A percentile compares a stretch with the other conserved stretches of the same genome.
phyloP scores from a whole-genome alignment of 129 eudicot species.

The Saussurea involucrata region DNA sequence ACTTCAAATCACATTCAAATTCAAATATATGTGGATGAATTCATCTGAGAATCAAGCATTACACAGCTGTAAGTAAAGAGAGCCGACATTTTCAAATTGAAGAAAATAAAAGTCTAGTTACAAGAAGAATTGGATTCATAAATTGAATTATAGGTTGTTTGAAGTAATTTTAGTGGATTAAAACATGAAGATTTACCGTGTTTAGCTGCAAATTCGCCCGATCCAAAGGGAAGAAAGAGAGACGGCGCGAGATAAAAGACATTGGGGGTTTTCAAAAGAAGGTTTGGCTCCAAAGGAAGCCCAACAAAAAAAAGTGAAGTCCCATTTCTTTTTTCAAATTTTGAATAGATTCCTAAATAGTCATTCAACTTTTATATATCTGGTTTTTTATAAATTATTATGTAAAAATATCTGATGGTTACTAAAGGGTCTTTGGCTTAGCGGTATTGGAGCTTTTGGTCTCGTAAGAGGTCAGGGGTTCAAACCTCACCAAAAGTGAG shows the following conservation, averaged over 20 bases:
- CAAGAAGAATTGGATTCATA: not conserved
- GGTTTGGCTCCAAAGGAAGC: slow-evolving; percentile 39
- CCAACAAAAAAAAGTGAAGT: slow-evolving; percentile 18
- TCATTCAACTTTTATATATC: not conserved
- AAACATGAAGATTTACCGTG: slow-evolving; percentile 14
- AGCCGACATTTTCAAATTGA: not conserved
- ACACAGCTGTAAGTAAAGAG: not conserved
- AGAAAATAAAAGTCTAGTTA: not conserved
- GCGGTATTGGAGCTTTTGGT: no score
- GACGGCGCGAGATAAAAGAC: slow-evolving; percentile 36
- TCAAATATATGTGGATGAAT: not conserved
- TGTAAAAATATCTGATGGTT: no score
- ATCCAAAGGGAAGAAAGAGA: slow-evolving; percentile 15
- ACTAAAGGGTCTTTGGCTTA: no score
- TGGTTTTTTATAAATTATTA: not conserved
- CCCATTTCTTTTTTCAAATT: not conserved
- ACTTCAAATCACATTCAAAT: slow-evolving; percentile 1
- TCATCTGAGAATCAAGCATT: not conserved
- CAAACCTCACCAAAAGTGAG: no score
- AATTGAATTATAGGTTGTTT: not conserved
- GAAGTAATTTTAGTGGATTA: not conserved
- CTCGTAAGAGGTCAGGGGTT: no score
- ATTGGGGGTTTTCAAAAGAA: slow-evolving; percentile 29
- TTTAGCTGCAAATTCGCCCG: slow-evolving; percentile 8
- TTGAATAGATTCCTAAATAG: not conserved